Conservation (phyloP, 2,329 filamentous ascomycete species). For the Drechslera avenae region DNA sequence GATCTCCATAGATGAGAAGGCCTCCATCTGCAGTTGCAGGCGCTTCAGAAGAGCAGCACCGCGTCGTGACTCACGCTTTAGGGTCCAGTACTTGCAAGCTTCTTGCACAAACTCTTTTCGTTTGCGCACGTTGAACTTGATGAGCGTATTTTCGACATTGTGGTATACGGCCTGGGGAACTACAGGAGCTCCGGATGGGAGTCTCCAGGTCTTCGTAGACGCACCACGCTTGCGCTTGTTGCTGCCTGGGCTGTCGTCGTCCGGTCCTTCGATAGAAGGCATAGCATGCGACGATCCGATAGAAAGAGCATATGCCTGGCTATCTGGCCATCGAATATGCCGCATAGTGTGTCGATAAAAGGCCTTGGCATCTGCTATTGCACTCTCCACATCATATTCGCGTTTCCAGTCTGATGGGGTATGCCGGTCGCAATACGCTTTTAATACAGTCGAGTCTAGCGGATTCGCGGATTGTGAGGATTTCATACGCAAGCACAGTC, state of each 20-base stretch:
- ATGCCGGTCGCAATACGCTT: slow-evolving; percentile 96
- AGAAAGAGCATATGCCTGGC: slow-evolving; percentile 79
- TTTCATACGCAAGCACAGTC: slow-evolving; percentile 95
- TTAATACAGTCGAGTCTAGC: slow-evolving; percentile 80
- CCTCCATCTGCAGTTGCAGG: slow-evolving; percentile 91
- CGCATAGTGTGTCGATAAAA: slow-evolving; percentile 92
- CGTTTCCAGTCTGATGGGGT: slow-evolving; percentile 86
- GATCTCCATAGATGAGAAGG: slow-evolving; percentile 96
- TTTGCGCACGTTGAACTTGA: slow-evolving; percentile 81
- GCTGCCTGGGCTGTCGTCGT: slow-evolving; percentile 60
- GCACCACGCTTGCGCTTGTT: slow-evolving; percentile 63
- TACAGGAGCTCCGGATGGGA: slow-evolving; percentile 92
- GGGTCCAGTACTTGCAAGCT: slow-evolving; percentile 95
- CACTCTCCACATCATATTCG: slow-evolving; percentile 80
- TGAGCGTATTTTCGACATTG: slow-evolving; percentile 80
- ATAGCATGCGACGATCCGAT: slow-evolving; percentile 70
- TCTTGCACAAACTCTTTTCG: slow-evolving; percentile 92
- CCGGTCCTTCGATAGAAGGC: slow-evolving; percentile 58
- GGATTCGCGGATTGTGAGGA: slow-evolving; percentile 79
- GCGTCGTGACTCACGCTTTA: slow-evolving; percentile 90
- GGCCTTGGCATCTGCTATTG: slow-evolving; percentile 80
- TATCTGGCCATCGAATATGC: slow-evolving; percentile 89
- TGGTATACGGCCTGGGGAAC: slow-evolving; percentile 89
- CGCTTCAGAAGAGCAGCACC: slow-evolving; percentile 92
- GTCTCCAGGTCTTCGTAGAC: slow-evolving; percentile 77